A percentile compares a stretch with the other conserved stretches of the same genome.
phyloP scores from a whole-genome alignment of 2,329 filamentous ascomycete genomes.

The Nemania bipapillata region DNA sequence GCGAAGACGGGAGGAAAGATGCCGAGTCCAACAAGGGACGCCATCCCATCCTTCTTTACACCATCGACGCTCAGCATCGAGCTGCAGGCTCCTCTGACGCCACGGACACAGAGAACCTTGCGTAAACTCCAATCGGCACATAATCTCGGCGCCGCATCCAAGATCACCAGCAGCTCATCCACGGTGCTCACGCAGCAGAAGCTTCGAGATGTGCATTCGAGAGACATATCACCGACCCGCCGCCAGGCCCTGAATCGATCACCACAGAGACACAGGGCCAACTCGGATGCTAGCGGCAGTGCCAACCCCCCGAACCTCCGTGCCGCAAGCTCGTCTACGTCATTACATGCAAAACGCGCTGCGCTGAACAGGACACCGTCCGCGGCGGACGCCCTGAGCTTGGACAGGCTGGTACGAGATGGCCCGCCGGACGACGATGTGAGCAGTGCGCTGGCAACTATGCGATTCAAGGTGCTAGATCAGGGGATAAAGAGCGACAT shows the following conservation, averaged over 20 bases:
- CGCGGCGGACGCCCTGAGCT: constrained; percentile 66
- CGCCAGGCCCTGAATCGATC: constrained; percentile 56
- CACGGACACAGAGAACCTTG: constrained; percentile 73
- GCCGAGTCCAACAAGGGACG: constrained; percentile 49
- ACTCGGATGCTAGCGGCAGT: constrained; percentile 68
- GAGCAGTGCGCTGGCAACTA: constrained; percentile 72
- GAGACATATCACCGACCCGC: constrained; percentile 52
- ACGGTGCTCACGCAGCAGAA: constrained; percentile 73
- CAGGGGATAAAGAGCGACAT: constrained; percentile 80
- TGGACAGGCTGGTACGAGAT: constrained; percentile 82
- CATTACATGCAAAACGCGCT: constrained; percentile 55
- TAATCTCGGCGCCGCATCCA: constrained; percentile 65
- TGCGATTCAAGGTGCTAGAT: constrained; percentile 77
- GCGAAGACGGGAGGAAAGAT: constrained; percentile 36
- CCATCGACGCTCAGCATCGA: constrained; percentile 59
- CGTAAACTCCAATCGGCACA: constrained; percentile 82
- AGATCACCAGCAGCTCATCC: constrained; percentile 58
- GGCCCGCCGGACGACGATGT: constrained; percentile 79
- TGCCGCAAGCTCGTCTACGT: constrained; percentile 54
- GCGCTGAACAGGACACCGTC: constrained; percentile 60
- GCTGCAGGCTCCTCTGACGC: constrained; percentile 67
- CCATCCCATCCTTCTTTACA: constrained; percentile 45
- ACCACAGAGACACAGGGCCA: constrained; percentile 71
- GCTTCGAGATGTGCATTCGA: constrained; percentile 53
- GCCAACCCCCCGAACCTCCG: constrained; percentile 56